Conservation (phyloP, 1,139 yeast genomes). For the Pichia sp. region DNA sequence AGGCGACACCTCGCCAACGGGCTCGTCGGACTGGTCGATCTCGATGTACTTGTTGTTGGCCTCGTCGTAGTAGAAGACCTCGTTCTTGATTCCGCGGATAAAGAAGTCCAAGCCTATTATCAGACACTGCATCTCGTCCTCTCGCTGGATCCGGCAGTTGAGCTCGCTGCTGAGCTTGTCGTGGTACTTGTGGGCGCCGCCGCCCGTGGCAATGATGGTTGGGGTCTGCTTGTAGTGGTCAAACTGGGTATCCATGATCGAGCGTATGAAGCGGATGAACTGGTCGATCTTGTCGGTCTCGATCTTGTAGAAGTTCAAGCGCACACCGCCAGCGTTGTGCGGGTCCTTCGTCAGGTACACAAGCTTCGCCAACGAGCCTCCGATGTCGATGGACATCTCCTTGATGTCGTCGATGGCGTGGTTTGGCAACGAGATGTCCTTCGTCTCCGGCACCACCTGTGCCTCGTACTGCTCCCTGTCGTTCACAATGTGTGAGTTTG, state of each 20-base stretch:
- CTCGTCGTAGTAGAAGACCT: slow-evolving; percentile 75
- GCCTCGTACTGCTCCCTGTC: slow-evolving; percentile 22
- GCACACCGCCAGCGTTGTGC: slow-evolving; percentile 48
- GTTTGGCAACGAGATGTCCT: slow-evolving; percentile 32
- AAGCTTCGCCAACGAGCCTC: slow-evolving; percentile 89
- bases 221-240: slow-evolving; percentile 18
- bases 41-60: slow-evolving; percentile 29
- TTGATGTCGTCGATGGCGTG: slow-evolving; percentile 29
- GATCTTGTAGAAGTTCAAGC: slow-evolving; percentile 75
- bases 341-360: slow-evolving; percentile 65
- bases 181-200: slow-evolving; percentile 88
- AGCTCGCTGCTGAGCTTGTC: slow-evolving; percentile 59
- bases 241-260: slow-evolving; percentile 42
- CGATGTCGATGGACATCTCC: slow-evolving; percentile 65
- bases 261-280: slow-evolving; percentile 59
- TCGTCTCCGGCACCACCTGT: slow-evolving; percentile 28
- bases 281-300: slow-evolving; percentile 81
- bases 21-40: slow-evolving; percentile 18
- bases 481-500: slow-evolving; percentile 31
- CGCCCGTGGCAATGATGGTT: slow-evolving; percentile 89
- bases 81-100: slow-evolving; percentile 82
- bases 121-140: slow-evolving; percentile 94
- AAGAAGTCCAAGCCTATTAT: slow-evolving; percentile 90
- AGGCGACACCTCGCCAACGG: not conserved
- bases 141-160: slow-evolving; percentile 34